Conservation (phyloP, 192 early-diverging fungal genomes). For the Coemansia sp. region DNA sequence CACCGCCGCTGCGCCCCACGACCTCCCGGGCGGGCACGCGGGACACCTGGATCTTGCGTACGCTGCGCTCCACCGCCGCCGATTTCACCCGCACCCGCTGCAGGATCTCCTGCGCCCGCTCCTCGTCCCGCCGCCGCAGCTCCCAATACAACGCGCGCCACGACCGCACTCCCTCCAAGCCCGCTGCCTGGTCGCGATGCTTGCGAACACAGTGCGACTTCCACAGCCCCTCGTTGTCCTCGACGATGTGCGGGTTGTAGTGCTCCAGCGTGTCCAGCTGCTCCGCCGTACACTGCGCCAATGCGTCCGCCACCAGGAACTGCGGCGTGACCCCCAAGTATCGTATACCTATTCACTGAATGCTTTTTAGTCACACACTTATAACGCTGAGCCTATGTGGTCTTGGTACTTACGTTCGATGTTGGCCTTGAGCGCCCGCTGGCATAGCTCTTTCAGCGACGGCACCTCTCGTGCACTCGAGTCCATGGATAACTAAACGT, state of each 20-base stretch:
- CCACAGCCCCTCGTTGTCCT: conserved; percentile 48
- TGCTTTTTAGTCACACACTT: not conserved
- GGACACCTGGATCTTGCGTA: conserved; percentile 30
- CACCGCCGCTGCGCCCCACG: not conserved
- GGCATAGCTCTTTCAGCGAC: conserved; percentile 42
- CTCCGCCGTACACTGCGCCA: conserved; percentile 42
- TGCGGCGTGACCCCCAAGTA: conserved; percentile 34
- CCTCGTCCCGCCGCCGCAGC: conserved; percentile 32
- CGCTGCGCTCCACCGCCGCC: conserved; percentile 26
- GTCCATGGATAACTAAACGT: conserved; percentile 11
- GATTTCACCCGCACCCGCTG: conserved; percentile 31
- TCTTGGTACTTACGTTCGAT: conserved; percentile 21
- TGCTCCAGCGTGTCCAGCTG: conserved; percentile 42
- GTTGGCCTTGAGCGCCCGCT: conserved; percentile 31
- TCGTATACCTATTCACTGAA: conserved; percentile 14
- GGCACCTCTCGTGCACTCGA: conserved; percentile 4
- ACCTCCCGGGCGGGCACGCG: not conserved
- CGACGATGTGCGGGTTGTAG: conserved; percentile 39
- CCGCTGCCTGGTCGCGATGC: conserved; percentile 13
- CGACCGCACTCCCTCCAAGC: conserved; percentile 14
- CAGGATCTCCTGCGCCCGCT: conserved; percentile 34
- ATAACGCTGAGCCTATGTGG: not conserved
- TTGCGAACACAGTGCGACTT: conserved; percentile 18
- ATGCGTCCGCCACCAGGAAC: conserved; percentile 28
- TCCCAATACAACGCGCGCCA: conserved; percentile 41